Evolutionary conservation across 2,329 filamentous ascomycete species (phyloP).

Genomic region (Sclerotinia glacialis): DNA sequence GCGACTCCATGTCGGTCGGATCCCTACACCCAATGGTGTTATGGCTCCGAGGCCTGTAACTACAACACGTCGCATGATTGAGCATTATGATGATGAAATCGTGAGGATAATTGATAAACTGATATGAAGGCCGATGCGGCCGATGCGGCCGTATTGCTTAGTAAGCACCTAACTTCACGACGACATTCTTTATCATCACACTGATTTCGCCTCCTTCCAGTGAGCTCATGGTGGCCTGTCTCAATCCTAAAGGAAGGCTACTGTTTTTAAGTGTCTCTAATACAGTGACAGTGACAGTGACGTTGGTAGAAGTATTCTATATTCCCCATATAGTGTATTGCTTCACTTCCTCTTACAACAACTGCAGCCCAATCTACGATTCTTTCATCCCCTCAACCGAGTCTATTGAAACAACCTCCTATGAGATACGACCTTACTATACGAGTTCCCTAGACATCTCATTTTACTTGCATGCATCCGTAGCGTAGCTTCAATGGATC

Average conservation of each 20-base stretch:
- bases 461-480: neutral
- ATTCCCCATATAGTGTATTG: neutral
- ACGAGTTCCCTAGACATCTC: too few relatives aligned
- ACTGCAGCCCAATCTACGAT: neutral
- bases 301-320: neutral
- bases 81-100: neutral
- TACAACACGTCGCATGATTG: constrained; percentile 63
- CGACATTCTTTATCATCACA: neutral
- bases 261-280: neutral
- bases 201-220: neutral
- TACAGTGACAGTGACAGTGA: neutral
- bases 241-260: neutral
- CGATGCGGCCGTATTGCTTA: neutral
- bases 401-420: too few relatives aligned
- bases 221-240: neutral
- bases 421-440: neutral
- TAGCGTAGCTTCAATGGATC: neutral
- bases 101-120: constrained; percentile 4
- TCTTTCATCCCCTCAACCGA: neutral
- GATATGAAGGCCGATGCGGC: neutral
- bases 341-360: neutral
- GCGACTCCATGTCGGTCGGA: constrained; percentile 74
- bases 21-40: constrained; percentile 78
- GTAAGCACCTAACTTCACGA: neutral
- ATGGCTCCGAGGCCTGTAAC: constrained; percentile 80